phyloP scores from a whole-genome alignment of 352 stramenopile genomes.

The Phytophthora litchii region DNA sequence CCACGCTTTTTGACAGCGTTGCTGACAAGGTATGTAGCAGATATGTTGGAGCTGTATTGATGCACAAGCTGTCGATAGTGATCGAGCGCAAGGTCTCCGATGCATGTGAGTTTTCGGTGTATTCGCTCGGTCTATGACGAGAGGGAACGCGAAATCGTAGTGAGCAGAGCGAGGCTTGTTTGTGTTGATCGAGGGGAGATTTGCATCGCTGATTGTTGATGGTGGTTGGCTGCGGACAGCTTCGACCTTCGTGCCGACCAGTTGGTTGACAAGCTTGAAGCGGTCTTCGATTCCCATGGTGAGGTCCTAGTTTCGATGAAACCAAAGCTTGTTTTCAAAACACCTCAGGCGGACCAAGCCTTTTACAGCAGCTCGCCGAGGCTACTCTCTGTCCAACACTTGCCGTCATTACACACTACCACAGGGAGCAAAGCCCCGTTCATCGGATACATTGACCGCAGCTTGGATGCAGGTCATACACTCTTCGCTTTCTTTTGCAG shows the following conservation, averaged over 20 bases:
- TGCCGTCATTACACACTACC: conserved; percentile 18
- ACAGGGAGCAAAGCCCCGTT: conserved; percentile 16
- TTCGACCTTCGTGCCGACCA: conserved; percentile 7
- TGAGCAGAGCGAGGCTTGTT: conserved; percentile 4
- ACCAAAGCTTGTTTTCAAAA: conserved; percentile 27
- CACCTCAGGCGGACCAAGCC: conserved; percentile 7
- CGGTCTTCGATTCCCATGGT: neutral
- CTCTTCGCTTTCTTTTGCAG: no score
- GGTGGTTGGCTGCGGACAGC: conserved; percentile 1
- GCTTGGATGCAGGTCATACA: conserved; percentile 8
- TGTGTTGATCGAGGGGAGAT: conserved; percentile 19
- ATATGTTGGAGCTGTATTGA: no score
- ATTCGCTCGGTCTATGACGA: neutral
- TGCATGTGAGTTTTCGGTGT: conserved; percentile 18
- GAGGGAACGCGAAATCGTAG: conserved; percentile 31
- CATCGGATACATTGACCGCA: conserved; percentile 20
- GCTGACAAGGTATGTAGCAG: neutral
- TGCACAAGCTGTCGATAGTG: no score
- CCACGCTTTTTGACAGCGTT: conserved; percentile 8
- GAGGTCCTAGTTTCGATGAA: neutral
- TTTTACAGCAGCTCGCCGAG: no score
- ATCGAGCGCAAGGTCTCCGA: neutral
- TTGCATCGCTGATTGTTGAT: conserved; percentile 30
- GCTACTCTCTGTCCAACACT: conserved; percentile 22
- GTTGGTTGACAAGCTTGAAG: conserved; percentile 3